Evolutionary conservation across 108 stramenopile genomes (phyloP).

Genomic region (Stephanodiscus triporus): DNA sequence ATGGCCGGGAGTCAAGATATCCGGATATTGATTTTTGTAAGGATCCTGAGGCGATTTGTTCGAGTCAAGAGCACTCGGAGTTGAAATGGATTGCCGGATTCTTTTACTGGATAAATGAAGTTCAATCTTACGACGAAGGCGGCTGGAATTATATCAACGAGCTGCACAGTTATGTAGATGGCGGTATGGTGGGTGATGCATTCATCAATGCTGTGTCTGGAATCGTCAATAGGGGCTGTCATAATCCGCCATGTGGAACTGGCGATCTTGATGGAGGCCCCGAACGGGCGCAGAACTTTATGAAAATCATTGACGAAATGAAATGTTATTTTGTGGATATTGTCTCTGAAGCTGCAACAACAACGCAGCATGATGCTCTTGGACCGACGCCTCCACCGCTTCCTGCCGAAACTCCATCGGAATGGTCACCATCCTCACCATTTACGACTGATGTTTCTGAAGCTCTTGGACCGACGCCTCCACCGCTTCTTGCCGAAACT

Average conservation of each 20-base stretch:
- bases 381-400: neutral
- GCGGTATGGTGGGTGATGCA: slow-evolving; percentile 18
- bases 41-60: slow-evolving; percentile 39
- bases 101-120: slow-evolving; percentile 39
- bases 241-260: slow-evolving; percentile 34
- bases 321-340: neutral
- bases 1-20: slow-evolving; percentile 21
- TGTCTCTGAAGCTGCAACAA: slow-evolving; percentile 12
- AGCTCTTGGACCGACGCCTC: slow-evolving; percentile 7
- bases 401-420: neutral
- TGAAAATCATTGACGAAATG: slow-evolving; percentile 31
- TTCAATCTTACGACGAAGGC: slow-evolving; percentile 36
- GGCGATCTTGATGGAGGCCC: slow-evolving; percentile 28
- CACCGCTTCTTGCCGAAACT: neutral
- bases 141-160: slow-evolving; percentile 37
- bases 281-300: slow-evolving; percentile 39
- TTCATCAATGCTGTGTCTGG: slow-evolving; percentile 37
- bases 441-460: neutral
- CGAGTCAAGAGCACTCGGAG: slow-evolving; percentile 27
- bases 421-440: neutral
- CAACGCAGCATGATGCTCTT: too few species aligned
- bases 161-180: slow-evolving; percentile 34
- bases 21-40: slow-evolving; percentile 43
- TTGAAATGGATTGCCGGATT: slow-evolving; percentile 51
- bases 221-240: slow-evolving; percentile 29